Evolutionary conservation across 2,329 filamentous ascomycete species (phyloP).

Genomic region (Penicillium sp.): DNA sequence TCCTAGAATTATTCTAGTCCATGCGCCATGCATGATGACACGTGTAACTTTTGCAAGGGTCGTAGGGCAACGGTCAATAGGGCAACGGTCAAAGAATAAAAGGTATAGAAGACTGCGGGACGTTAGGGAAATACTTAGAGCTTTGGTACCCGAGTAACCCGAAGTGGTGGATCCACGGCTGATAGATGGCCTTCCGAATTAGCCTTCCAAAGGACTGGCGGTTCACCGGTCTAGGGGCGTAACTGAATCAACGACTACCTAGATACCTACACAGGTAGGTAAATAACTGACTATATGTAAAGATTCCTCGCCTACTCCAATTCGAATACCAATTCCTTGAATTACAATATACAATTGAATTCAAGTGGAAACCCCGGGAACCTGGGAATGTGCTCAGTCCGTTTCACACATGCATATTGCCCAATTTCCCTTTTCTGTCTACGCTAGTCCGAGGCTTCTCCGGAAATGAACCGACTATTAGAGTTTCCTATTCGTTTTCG

Average conservation of each 20-base stretch:
- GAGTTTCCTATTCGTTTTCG: background rate
- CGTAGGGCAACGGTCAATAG: no score
- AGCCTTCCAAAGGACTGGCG: background rate
- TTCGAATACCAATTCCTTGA: background rate
- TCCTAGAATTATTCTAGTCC: background rate
- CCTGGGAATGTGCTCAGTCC: background rate
- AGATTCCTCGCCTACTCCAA: background rate
- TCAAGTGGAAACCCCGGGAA: background rate
- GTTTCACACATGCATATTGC: conserved; percentile 6
- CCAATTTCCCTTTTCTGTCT: background rate
- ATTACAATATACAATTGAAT: background rate
- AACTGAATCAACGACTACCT: background rate
- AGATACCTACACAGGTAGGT: no score
- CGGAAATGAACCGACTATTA: conserved; percentile 3
- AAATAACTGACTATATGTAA: no score
- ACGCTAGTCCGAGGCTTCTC: conserved; percentile 4
- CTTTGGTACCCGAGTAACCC: conserved; percentile 5
- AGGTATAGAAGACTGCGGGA: no score
- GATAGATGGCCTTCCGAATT: conserved; percentile 5
- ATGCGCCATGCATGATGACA: background rate
- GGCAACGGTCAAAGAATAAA: no score
- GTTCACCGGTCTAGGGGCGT: background rate
- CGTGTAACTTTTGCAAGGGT: background rate
- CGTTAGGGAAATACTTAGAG: background rate
- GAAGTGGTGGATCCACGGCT: conserved; percentile 5